Base-by-base conservation (phyloP, 768 basidiomycete genomes). In the Termitomyces sp. region DNA sequence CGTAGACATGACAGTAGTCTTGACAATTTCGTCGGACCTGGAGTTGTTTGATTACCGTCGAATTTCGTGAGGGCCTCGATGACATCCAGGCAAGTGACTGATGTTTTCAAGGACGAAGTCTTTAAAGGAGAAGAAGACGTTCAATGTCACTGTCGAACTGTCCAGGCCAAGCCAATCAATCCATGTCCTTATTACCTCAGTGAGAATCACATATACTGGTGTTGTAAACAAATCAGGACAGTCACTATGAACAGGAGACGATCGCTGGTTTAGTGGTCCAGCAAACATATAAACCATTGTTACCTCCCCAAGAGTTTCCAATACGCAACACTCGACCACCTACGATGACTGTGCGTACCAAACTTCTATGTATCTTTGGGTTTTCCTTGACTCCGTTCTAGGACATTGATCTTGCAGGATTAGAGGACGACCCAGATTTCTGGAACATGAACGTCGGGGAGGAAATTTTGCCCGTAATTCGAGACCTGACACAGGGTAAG, bases 21-120 rank as follows among this genome's bases (percentile, higher is more conserved):
- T 93, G 44, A 86, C 87, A 4, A 48, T 90, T 40, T 90, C 87
- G 0, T 92, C 90, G 1, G 92, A 93, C 67, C 70, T 83, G 63
- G 78, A 81, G 24, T 84, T 87, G 52, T 70, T 96, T 56, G 90
- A 93, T 66, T 94, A 88, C 67, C 85, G 92, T 32, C 82, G 89
- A 22, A 89, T 90, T 45, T 76, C 80, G 93, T 93, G 63, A 61
- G 76, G 68, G 13, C 18, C n/a, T 44, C 55, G 49, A n/a, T 47
- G 10, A 7, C 26, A 10, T 16, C 26, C 10, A 13, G 18, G 20
- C 33, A 11, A 16, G 36, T 16, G 49, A 30, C 26, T 56, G 52
- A 62, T 18, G 46, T 36, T 8, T 44, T 13, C 46, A 64, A 94
- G 92, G 11, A 92, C 89, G 2, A 88, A 85, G 62, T 79, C 77